Evolutionary conservation across 2,329 filamentous ascomycete species (phyloP).

Genomic region (Ophiosphaerella narmari): DNA sequence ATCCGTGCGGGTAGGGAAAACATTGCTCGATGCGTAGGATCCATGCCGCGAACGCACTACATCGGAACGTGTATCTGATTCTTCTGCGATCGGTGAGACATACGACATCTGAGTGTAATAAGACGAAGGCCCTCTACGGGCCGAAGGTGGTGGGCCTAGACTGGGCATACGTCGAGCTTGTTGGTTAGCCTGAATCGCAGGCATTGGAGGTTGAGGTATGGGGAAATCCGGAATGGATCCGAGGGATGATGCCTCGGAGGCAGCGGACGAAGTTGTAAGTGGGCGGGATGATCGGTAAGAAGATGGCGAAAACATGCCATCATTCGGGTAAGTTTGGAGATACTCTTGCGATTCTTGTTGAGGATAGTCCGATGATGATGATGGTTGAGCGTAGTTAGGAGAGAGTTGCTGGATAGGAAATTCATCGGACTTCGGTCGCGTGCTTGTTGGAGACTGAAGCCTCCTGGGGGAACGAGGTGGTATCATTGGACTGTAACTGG

Average conservation of each 20-base stretch:
- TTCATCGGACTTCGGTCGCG: constrained; percentile 45
- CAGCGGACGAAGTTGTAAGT: constrained; percentile 44
- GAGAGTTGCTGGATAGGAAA: constrained; percentile 38
- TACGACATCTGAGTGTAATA: constrained; percentile 55
- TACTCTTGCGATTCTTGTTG: constrained; percentile 28
- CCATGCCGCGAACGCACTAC: constrained; percentile 47
- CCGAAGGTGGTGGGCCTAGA: constrained; percentile 55
- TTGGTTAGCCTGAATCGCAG: constrained; percentile 41
- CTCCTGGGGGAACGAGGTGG: constrained; percentile 33
- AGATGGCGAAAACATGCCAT: constrained; percentile 40
- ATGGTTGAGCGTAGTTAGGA: constrained; percentile 24
- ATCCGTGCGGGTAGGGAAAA: constrained; percentile 50
- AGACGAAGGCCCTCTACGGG: constrained; percentile 53
- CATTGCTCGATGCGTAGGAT: constrained; percentile 56
- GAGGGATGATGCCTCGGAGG: constrained; percentile 46
- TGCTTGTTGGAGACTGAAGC: constrained; percentile 49
- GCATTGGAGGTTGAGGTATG: constrained; percentile 41
- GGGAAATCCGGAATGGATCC: constrained; percentile 51
- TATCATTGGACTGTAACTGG: constrained; percentile 29
- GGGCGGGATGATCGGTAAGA: constrained; percentile 38
- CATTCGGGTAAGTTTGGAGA: constrained; percentile 35
- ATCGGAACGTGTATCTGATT: constrained; percentile 52
- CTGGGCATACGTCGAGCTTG: constrained; percentile 46
- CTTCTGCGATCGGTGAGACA: constrained; percentile 56
- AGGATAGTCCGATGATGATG: constrained; percentile 24